phyloP scores from a whole-genome alignment of 306 rosid species.

The Pterocarpus santalinus region DNA sequence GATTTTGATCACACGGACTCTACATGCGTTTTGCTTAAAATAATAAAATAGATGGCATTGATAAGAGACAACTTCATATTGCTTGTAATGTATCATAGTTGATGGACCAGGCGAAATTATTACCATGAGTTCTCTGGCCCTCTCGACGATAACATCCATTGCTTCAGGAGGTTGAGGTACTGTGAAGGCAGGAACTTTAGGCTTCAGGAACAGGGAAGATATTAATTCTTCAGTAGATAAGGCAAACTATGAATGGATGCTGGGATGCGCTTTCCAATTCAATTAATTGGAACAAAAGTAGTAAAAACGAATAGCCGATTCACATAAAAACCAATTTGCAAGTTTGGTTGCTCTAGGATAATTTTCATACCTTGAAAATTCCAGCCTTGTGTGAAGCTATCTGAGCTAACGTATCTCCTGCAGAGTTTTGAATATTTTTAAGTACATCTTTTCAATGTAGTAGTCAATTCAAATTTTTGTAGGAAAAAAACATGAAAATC shows the following conservation, averaged over 20 bases:
- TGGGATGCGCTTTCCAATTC: too few species aligned
- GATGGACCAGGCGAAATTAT: slow-evolving; percentile 44
- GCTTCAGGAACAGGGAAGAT: slow-evolving; percentile 70
- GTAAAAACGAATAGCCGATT: neutral
- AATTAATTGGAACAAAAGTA: too few species aligned
- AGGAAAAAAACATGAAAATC: slow-evolving; percentile 15
- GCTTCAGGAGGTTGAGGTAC: slow-evolving; percentile 84
- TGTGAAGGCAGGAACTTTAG: slow-evolving; percentile 79
- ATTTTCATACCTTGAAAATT: slow-evolving; percentile 70
- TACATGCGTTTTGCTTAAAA: slow-evolving; percentile 2
- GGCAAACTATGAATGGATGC: slow-evolving; percentile 42
- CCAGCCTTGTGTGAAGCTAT: slow-evolving; percentile 89
- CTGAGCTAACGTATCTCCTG: slow-evolving; percentile 72
- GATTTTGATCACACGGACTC: slow-evolving; percentile 26
- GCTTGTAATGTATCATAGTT: slow-evolving; percentile 14
- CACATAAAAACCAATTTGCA: slow-evolving; percentile 38
- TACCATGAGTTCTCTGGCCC: slow-evolving; percentile 70
- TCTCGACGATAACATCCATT: slow-evolving; percentile 72
- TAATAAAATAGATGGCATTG: neutral
- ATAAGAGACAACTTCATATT: slow-evolving; percentile 12
- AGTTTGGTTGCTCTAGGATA: slow-evolving; percentile 41
- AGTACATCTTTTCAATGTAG: slow-evolving; percentile 5
- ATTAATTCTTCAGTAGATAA: slow-evolving; percentile 62
- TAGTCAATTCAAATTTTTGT: slow-evolving; percentile 20
- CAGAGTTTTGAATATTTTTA: slow-evolving; percentile 28